Base-by-base conservation (phyloP, 2,329 filamentous ascomycete species). In the Neonectria punicea region DNA sequence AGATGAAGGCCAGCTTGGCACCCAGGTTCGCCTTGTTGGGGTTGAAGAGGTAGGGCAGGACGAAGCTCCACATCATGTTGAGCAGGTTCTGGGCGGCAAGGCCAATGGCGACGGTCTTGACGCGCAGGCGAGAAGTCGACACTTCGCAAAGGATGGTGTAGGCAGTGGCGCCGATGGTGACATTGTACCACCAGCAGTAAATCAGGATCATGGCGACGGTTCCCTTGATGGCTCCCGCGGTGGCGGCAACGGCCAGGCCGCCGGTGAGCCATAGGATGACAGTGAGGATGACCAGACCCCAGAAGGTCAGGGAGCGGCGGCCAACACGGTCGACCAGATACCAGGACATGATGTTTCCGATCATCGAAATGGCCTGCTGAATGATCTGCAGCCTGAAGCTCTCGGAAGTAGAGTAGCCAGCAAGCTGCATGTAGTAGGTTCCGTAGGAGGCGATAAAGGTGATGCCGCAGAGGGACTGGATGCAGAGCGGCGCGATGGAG, bases 401-500 rank as follows among this genome's bases (percentile, higher is more conserved):
- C 61, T 73, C 75, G 2, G 66, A 55, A 0, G 77, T 78, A 46
- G 73, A 75, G 66, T 78, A 82, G 9, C 81, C 81, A 10, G 81
- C 80, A 2, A 83, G 72, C 62, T 83, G 78, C 53, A 78, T 73
- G 67, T 82, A 83, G 70, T 83, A 83, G 2, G 80, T 82, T n/a
- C 73, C 72, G 64, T 83, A 83, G 7, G 71, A 68, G 2, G 77
- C 70, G 1, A 76, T 71, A 28, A 82, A 82, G 25, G 73, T 66
- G 28, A 80, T 74, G 8, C 79, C 80, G 2, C 71, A 73, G 3
- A 81, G 68, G 1, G 73, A 69, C 63, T 81, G 78, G 50, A 81
- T 78, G 39, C 68, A 73, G 6, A 81, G 66, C 6, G 79, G 79
- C 4, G 74, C 70, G 25, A 80, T 76, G 14, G 76, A 78, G 58